A percentile compares a stretch with the other conserved stretches of the same genome.
Conservation (phyloP, 202 grass and related monocot species). For the Musa balbisiana region DNA sequence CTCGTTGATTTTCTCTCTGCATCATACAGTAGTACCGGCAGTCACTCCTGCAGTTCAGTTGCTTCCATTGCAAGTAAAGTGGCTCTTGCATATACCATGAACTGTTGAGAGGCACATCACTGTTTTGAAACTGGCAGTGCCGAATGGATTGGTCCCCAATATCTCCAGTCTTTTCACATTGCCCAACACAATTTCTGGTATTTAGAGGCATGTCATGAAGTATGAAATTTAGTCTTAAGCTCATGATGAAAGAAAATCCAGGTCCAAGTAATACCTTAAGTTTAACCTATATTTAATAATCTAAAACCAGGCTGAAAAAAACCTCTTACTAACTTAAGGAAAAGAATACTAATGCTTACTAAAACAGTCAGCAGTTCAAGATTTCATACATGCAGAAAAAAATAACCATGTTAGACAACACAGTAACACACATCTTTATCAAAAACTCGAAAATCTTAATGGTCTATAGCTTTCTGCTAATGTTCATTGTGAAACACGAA, state of each 20-base stretch:
- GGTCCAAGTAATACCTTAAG: background rate
- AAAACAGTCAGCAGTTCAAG: too few relatives aligned
- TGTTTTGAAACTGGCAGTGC: conserved; percentile 37
- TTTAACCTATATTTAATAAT: background rate
- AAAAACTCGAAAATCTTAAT: too few relatives aligned
- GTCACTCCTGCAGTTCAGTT: conserved; percentile 57
- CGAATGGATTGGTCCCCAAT: conserved; percentile 33
- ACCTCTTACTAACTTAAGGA: too few relatives aligned
- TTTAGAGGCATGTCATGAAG: conserved; percentile 2
- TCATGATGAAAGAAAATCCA: background rate
- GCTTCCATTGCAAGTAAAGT: conserved; percentile 65
- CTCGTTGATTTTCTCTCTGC: conserved; percentile 57
- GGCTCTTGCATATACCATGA: conserved; percentile 60
- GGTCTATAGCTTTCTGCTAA: too few relatives aligned
- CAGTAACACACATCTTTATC: too few relatives aligned
- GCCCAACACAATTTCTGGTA: conserved; percentile 58
- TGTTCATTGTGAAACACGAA: too few relatives aligned
- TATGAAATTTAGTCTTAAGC: background rate
- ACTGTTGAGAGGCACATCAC: conserved; percentile 34
- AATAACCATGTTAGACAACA: too few relatives aligned
- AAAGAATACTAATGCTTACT: too few relatives aligned
- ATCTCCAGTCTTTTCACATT: conserved; percentile 51
- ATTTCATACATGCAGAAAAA: too few relatives aligned
- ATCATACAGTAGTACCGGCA: conserved; percentile 86
- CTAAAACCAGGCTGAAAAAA: background rate